Evolutionary conservation across 768 basidiomycete species (phyloP).

Genomic region (Lentinula boryana): DNA sequence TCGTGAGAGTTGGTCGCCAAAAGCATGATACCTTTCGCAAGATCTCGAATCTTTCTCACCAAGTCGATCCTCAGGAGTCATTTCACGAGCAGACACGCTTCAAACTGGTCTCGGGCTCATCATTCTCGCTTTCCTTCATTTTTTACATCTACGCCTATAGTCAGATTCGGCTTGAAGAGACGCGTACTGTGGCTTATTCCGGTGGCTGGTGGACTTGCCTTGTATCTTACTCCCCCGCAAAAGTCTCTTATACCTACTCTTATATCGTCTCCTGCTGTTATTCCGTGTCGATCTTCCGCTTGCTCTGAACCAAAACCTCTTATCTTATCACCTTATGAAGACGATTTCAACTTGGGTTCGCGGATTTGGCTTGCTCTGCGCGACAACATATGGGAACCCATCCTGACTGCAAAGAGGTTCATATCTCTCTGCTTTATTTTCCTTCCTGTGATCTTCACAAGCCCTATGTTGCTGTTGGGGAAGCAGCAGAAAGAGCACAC

Average conservation of each 20-base stretch:
- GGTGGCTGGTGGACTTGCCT: constrained; percentile 44
- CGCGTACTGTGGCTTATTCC: constrained; percentile 51
- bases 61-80: background rate
- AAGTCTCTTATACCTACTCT: constrained; percentile 38
- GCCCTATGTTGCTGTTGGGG: constrained; percentile 80
- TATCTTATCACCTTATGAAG: constrained; percentile 69
- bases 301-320: constrained; percentile 17
- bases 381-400: constrained; percentile 71
- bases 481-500: constrained; percentile 44
- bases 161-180: constrained; percentile 19
- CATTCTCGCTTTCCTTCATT: constrained; percentile 19
- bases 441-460: constrained; percentile 75
- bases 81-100: constrained; percentile 18
- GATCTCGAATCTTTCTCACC: background rate
- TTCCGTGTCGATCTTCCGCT: constrained; percentile 29
- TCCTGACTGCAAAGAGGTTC: constrained; percentile 80
- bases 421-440: constrained; percentile 79
- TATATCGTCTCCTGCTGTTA: constrained; percentile 42
- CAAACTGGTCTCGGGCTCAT: constrained; percentile 13
- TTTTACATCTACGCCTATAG: constrained; percentile 26
- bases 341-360: constrained; percentile 37
- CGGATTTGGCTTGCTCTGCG: constrained; percentile 44
- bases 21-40: background rate
- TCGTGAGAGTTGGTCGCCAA: background rate
- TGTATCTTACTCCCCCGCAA: constrained; percentile 42